Base-by-base conservation (phyloP, 768 basidiomycete species). In the Phylloporus arenicola region DNA sequence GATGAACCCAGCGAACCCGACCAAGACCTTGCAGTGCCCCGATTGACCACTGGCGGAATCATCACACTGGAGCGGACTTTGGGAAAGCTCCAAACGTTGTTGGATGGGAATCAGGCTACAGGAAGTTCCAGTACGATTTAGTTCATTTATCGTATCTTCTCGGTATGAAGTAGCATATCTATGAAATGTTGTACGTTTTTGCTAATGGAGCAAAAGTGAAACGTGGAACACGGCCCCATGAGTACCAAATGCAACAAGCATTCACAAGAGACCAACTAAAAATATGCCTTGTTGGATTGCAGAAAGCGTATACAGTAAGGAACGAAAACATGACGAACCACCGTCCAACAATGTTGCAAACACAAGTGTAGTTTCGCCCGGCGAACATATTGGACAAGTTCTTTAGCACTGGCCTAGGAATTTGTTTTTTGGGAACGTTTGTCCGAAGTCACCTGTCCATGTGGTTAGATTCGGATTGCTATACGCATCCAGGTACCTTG, bases 391-490 rank as follows among this genome's bases (percentile, higher is more conserved):
- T 45, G 38, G 43, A 48, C 46, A 45, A 19, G 17, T 37, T 43
- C 45, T 35, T 69, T 64, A 83, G 67, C 87, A 89, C 59, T 81
- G 68, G 27, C 74, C 79, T 17, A 84, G 63, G 58, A 83, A 77
- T 11, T 57, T 72, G 69, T 76, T 89, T 71, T 81, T 88, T 6
- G 90, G 90, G 61, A 79, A 82, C 10, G 79, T 63, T 64, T 89
- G 83, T 38, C 75, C 71, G 57, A 69, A 88, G 59, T 83, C 82
- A 52, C 71, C 72, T 34, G 56, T 68, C 88, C 88, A 90, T 19
- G 86, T 86, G 47, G 89, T 90, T 10, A 88, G 59, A 64, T 90
- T 90, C 17, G 83, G 75, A 59, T 95, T 91, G 41, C 75, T 80
- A 67, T 94, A 95, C n/a, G 88, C 87, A 45, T 82, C 81, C 24